Conservation (phyloP, 2,329 filamentous ascomycete genomes). For the Keithomyces neogunnii region DNA sequence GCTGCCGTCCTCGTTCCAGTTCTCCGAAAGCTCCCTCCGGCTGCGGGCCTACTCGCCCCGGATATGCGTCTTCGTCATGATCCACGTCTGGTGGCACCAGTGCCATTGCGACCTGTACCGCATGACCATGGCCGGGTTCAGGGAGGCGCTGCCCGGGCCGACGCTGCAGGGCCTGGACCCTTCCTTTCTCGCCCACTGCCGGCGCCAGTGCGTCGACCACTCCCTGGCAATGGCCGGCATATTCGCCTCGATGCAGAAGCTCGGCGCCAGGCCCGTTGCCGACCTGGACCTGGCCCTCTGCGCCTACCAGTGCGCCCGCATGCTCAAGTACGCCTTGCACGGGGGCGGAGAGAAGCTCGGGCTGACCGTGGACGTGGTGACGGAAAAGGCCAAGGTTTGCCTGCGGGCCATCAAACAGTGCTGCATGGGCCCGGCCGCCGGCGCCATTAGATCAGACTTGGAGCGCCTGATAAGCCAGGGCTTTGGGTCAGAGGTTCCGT, state of each 20-base stretch:
- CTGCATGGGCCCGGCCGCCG: slow-evolving; percentile 41
- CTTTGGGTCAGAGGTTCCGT: slow-evolving; percentile 18
- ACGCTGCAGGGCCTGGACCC: slow-evolving; percentile 38
- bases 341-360: slow-evolving; percentile 33
- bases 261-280: slow-evolving; percentile 43
- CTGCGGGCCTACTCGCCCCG: slow-evolving; percentile 48
- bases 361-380: slow-evolving; percentile 35
- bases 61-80: slow-evolving; percentile 51
- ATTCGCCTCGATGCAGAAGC: slow-evolving; percentile 41
- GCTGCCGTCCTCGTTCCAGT: slow-evolving; percentile 47
- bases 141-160: slow-evolving; percentile 38
- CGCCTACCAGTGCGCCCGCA: slow-evolving; percentile 45
- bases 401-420: slow-evolving; percentile 42
- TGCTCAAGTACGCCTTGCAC: slow-evolving; percentile 43
- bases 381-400: slow-evolving; percentile 42
- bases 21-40: slow-evolving; percentile 47
- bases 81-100: slow-evolving; percentile 51
- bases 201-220: slow-evolving; percentile 43
- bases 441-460: slow-evolving; percentile 37
- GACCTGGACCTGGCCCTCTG: slow-evolving; percentile 48
- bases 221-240: slow-evolving; percentile 47
- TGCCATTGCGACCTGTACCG: slow-evolving; percentile 51
- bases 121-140: slow-evolving; percentile 40
- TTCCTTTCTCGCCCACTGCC: slow-evolving; percentile 40
- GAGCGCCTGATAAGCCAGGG: slow-evolving; percentile 42